phyloP scores from a whole-genome alignment of 768 basidiomycete genomes.

The Phaeolepiota aurea region DNA sequence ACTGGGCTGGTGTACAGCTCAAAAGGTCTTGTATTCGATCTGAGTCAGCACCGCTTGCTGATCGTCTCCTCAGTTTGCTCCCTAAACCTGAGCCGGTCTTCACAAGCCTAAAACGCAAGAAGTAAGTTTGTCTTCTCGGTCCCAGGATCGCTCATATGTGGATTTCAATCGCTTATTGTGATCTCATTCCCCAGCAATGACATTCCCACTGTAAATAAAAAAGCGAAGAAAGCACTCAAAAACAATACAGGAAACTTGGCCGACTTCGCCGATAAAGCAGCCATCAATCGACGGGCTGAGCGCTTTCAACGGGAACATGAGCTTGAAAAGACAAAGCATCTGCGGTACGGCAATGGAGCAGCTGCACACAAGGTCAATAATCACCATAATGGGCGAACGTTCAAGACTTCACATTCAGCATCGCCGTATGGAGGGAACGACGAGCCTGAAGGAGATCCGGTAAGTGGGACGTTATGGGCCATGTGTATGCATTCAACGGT shows the following conservation, averaged over 20 bases:
- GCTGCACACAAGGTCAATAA: slow-evolving; percentile 35
- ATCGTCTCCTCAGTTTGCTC: slow-evolving; percentile 33
- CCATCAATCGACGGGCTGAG: slow-evolving; percentile 70
- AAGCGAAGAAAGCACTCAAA: slow-evolving; percentile 54
- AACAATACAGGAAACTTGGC: slow-evolving; percentile 28
- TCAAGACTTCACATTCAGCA: slow-evolving; percentile 40
- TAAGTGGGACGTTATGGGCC: slow-evolving; percentile 24
- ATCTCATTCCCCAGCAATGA: slow-evolving; percentile 31
- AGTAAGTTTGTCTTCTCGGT: slow-evolving; percentile 34
- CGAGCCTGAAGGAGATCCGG: slow-evolving; percentile 68
- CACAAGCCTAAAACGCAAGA: slow-evolving; percentile 60
- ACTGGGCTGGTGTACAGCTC: slow-evolving; percentile 86
- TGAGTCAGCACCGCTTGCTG: slow-evolving; percentile 7
- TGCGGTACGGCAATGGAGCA: slow-evolving; percentile 21
- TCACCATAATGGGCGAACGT: slow-evolving; percentile 45
- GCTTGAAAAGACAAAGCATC: slow-evolving; percentile 57
- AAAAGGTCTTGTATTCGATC: slow-evolving; percentile 50
- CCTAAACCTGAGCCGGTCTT: slow-evolving; percentile 50
- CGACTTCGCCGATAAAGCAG: slow-evolving; percentile 59
- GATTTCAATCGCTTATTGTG: slow-evolving; percentile 2
- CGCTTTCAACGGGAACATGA: slow-evolving; percentile 91
- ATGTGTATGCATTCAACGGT: not conserved
- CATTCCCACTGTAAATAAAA: slow-evolving; percentile 31
- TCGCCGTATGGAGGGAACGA: slow-evolving; percentile 41
- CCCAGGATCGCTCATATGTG: too few relatives aligned